Base-by-base conservation (phyloP, 228 moss, liverwort and hornwort species). In the Sphagnum fallax region DNA sequence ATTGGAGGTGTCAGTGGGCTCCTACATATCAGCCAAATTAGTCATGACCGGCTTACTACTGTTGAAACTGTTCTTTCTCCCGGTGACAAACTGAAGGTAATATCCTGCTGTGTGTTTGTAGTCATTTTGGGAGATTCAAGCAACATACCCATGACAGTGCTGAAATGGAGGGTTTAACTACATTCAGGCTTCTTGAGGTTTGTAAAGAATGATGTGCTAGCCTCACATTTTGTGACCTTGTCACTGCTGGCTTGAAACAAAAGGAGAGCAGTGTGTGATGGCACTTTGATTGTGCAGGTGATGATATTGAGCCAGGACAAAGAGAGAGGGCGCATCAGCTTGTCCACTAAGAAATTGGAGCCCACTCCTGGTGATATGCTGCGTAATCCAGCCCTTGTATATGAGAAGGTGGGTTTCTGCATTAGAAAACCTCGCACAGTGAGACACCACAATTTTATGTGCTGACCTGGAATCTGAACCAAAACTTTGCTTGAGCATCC, bases 21-120 rank as follows among this genome's bases (percentile, higher is more conserved):
- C n/a, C 66, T 98, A 78, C 98, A 98, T 63, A 98, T 98, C 58
- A 98, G 98, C 67, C 98, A 98, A 77, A 98, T 98, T n/a, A 98
- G 98, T 73, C 98, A 98, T 72, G 98, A 98, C 60, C 98, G 98
- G 32, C 91, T 98, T 71, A 93, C 94, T 9, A 94, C 83, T 51
- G 94, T 98, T 14, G 98, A 98, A 65, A 94, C 90, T 69, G 94
- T 98, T 5, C 77, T 98, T 65, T 92, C 90, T 53, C 93, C 93
- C 59, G 98, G 98, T 74, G 98, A 98, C 57, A 98, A 92, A 59
- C 62, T 98, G 51, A 98, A 98, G 92, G 91, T 89, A 49, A 59
- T 5, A 3, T 51, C 52, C 15, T 32, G 11, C 10, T 67, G 9
- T 49, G 5, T 53, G 51, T n/a, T 48, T 12, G 52, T 7, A 4